phyloP scores from a whole-genome alignment of 345 rosid species.

The Syzygium jambos region DNA sequence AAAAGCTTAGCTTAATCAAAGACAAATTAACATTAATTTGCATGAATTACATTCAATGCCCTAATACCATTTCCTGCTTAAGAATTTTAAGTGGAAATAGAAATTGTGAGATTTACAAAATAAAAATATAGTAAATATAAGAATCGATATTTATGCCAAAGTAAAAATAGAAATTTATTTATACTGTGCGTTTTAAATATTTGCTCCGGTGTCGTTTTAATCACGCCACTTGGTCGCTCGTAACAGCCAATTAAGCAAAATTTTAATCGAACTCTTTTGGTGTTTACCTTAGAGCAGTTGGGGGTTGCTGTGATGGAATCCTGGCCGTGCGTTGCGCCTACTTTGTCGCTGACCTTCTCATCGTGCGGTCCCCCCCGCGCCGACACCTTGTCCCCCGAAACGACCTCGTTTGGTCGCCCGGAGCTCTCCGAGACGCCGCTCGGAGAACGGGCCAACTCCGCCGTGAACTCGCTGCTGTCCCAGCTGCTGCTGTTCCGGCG shows the following conservation, averaged over 20 bases:
- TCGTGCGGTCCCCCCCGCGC: not conserved
- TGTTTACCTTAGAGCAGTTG: slow-evolving; percentile 35
- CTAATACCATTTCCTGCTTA: too few relatives aligned
- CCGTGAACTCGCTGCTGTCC: slow-evolving; percentile 37
- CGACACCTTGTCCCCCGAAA: slow-evolving; percentile 3
- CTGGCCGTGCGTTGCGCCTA: slow-evolving; percentile 32
- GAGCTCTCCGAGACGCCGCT: slow-evolving; percentile 24
- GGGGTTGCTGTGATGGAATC: slow-evolving; percentile 24
- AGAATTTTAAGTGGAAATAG: too few relatives aligned
- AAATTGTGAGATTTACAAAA: too few relatives aligned
- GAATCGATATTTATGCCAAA: not conserved
- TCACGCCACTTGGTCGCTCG: not conserved
- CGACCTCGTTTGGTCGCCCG: slow-evolving; percentile 20
- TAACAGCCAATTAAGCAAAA: not conserved
- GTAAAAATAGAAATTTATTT: not conserved
- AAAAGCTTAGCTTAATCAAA: not conserved
- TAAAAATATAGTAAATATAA: not conserved
- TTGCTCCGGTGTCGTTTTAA: not conserved
- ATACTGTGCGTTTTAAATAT: not conserved
- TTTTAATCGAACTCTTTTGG: not conserved
- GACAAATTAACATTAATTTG: not conserved
- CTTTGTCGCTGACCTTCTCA: slow-evolving; percentile 17
- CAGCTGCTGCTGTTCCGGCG: slow-evolving; percentile 15
- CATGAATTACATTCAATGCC: not conserved
- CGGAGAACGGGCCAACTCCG: slow-evolving; percentile 17